These are phyloP conservation scores for Podaxis rugospora DNA, from an alignment of 768 basidiomycete species.

Conservation along the genomic window DNA sequence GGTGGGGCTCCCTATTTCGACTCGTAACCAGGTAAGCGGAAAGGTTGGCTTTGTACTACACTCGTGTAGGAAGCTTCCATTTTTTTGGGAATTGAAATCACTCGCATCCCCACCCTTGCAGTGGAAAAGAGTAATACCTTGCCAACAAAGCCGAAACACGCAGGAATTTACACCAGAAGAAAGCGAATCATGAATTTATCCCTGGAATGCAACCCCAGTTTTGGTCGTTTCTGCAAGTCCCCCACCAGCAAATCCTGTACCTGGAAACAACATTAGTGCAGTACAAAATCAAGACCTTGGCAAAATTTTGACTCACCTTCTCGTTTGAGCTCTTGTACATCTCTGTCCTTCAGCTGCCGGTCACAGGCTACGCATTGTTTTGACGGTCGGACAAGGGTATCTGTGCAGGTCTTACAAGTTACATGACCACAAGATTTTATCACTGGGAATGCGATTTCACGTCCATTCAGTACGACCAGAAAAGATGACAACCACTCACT, in stretches of 20 bases:
- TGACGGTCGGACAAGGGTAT: slow-evolving; percentile 74
- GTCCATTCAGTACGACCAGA: background rate
- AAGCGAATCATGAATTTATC: slow-evolving; percentile 29
- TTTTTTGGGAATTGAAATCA: background rate
- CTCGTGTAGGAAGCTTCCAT: too few species aligned
- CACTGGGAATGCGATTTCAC: slow-evolving; percentile 34
- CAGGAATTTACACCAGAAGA: background rate
- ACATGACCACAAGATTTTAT: slow-evolving; percentile 90
- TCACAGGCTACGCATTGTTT: slow-evolving; percentile 91
- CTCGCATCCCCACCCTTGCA: background rate
- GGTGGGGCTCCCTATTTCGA: too few species aligned
- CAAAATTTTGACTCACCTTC: slow-evolving; percentile 58
- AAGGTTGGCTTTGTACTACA: too few species aligned
- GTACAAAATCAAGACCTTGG: background rate
- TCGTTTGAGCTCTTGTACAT: slow-evolving; percentile 79
- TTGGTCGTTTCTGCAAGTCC: slow-evolving; percentile 86
- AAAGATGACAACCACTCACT: slow-evolving; percentile 38
- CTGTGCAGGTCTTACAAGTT: slow-evolving; percentile 85
- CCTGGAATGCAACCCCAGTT: slow-evolving; percentile 82
- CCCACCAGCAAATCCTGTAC: slow-evolving; percentile 94
- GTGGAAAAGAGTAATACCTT: background rate
- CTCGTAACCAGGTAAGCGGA: too few species aligned
- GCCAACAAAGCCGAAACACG: background rate
- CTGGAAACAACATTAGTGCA: slow-evolving; percentile 29
- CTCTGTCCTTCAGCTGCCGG: slow-evolving; percentile 53